These are phyloP conservation scores for Typha latifolia DNA, from an alignment of 176 grass and related monocot genomes.

Conservation along the genomic window DNA sequence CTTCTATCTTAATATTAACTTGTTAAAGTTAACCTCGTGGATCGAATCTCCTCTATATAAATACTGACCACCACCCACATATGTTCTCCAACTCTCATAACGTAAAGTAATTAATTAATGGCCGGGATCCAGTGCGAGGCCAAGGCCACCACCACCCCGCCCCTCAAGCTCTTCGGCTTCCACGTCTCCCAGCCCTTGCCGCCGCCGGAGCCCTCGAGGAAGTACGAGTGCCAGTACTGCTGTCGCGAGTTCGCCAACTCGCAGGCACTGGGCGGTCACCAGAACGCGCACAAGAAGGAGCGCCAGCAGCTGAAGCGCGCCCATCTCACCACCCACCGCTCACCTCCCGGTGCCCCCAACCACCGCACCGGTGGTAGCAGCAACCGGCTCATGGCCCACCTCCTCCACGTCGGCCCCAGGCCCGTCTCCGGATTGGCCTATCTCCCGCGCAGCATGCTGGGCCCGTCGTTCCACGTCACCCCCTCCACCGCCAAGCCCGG, in stretches of 20 bases:
- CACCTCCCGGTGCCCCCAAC: background rate
- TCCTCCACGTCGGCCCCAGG: background rate
- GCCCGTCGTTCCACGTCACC: background rate
- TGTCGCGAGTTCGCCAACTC: slow-evolving; percentile 24
- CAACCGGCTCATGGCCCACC: background rate
- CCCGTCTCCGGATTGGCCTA: background rate
- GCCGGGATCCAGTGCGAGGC: slow-evolving; percentile 7
- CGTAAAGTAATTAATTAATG: slow-evolving; percentile 1
- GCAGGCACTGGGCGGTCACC: slow-evolving; percentile 24
- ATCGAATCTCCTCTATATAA: background rate
- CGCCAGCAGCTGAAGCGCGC: slow-evolving; percentile 19
- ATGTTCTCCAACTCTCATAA: background rate
- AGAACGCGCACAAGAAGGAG: slow-evolving; percentile 31
- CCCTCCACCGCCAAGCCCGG: background rate
- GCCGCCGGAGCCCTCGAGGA: background rate
- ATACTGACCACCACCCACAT: background rate
- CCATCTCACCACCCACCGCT: background rate
- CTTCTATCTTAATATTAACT: slow-evolving; percentile 3
- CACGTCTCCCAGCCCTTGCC: background rate
- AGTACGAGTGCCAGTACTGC: slow-evolving; percentile 27
- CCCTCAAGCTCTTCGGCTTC: slow-evolving; percentile 23
- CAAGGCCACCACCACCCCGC: background rate
- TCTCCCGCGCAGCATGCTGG: background rate
- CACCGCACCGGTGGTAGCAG: background rate
- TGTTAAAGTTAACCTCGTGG: background rate